A percentile compares a stretch with the other conserved stretches of the same genome.
These are phyloP conservation scores for Trichoderma erinaceum DNA, from an alignment of 495 filamentous ascomycete genomes.

Conservation along the genomic window DNA sequence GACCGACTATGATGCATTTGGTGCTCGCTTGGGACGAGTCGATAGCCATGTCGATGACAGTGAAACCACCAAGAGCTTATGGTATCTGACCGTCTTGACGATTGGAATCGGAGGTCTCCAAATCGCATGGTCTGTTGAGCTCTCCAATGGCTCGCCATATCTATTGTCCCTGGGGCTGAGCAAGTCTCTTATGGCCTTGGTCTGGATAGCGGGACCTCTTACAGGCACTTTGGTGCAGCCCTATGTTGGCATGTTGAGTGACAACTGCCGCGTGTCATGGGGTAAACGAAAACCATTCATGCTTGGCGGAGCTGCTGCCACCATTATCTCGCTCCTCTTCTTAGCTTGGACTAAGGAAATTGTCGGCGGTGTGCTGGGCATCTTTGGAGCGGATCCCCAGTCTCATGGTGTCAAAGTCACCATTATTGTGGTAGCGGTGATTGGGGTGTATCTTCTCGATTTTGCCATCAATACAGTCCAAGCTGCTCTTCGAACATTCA, in stretches of 20 bases:
- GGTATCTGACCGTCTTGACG: slow-evolving; percentile 79
- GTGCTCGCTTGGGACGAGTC: background rate
- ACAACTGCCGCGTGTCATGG: slow-evolving; percentile 73
- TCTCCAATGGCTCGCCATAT: slow-evolving; percentile 74
- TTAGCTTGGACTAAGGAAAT: slow-evolving; percentile 81
- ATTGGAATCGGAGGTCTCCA: slow-evolving; percentile 80
- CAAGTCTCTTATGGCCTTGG: slow-evolving; percentile 86
- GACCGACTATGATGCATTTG: slow-evolving; percentile 2
- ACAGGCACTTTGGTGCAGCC: slow-evolving; percentile 85
- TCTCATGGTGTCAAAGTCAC: slow-evolving; percentile 54
- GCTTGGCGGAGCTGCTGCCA: slow-evolving; percentile 65
- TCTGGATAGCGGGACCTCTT: slow-evolving; percentile 89
- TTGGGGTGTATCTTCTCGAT: slow-evolving; percentile 79
- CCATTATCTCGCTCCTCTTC: slow-evolving; percentile 63
- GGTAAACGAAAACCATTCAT: slow-evolving; percentile 89
- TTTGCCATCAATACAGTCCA: slow-evolving; percentile 94
- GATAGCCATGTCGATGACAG: slow-evolving; percentile 37
- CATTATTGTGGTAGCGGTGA: slow-evolving; percentile 67
- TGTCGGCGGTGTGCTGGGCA: slow-evolving; percentile 57
- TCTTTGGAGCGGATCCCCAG: slow-evolving; percentile 63
- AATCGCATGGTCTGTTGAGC: slow-evolving; percentile 89
- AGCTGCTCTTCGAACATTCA: slow-evolving; percentile 81
- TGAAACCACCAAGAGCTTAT: slow-evolving; percentile 64
- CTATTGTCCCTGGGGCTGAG: slow-evolving; percentile 73
- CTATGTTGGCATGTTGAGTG: slow-evolving; percentile 87